phyloP scores from a whole-genome alignment of 306 rosid genomes.

The Datisca glomerata region DNA sequence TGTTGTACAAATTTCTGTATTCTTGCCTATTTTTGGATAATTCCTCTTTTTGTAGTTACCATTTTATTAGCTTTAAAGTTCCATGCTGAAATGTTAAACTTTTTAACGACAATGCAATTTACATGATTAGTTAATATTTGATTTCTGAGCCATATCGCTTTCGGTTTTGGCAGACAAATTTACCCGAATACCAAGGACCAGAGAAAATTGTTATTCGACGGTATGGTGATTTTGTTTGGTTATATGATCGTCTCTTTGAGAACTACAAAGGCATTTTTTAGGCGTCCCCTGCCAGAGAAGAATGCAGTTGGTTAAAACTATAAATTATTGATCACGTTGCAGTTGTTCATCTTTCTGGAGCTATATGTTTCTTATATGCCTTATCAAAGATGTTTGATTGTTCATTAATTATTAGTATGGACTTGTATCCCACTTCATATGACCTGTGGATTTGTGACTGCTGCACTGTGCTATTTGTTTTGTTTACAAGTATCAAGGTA shows the following conservation, averaged over 20 bases:
- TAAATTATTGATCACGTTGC: too few relatives aligned
- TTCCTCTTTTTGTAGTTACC: background rate
- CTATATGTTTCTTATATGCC: too few relatives aligned
- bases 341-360: too few relatives aligned
- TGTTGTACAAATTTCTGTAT: too few relatives aligned
- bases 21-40: background rate
- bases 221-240: conserved; percentile 91
- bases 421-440: too few relatives aligned
- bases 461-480: too few relatives aligned
- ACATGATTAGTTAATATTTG: background rate
- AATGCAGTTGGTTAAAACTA: conserved; percentile 55
- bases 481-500: too few relatives aligned
- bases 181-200: conserved; percentile 84
- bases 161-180: conserved; percentile 60
- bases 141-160: background rate
- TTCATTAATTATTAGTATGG: too few relatives aligned
- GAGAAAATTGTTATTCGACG: conserved; percentile 99
- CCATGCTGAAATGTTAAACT: too few relatives aligned
- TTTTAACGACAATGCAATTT: too few relatives aligned
- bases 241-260: conserved; percentile 86
- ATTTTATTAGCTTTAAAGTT: conserved; percentile 1
- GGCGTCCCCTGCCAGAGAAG: conserved; percentile 93
- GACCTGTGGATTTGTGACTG: too few relatives aligned
- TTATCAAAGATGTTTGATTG: too few relatives aligned
- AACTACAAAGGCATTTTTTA: conserved; percentile 86